Percentiles rank a stretch among this genome's conserved stretches.
Conservation (phyloP, 2,329 filamentous ascomycete genomes). For the Fusarium oligoseptatum region DNA sequence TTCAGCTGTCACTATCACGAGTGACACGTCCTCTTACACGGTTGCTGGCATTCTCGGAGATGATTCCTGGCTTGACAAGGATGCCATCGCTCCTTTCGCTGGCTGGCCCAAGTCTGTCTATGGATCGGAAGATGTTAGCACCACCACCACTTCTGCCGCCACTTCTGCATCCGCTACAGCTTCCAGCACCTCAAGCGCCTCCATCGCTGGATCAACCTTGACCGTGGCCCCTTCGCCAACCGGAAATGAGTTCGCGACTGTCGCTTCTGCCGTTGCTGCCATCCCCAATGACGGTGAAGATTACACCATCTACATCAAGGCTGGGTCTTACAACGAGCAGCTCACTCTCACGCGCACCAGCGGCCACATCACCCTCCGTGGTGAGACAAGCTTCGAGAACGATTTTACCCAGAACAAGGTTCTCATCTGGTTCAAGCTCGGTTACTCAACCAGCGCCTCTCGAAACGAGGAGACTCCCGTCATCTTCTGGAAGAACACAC, state of each 20-base stretch:
- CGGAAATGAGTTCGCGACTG: conserved; percentile 55
- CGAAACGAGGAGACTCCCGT: conserved; percentile 59
- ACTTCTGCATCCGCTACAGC: conserved; percentile 14
- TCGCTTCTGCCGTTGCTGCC: conserved; percentile 59
- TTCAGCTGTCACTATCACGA: conserved; percentile 43
- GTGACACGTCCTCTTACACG: conserved; percentile 65
- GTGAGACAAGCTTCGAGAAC: conserved; percentile 39
- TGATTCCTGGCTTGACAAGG: conserved; percentile 49
- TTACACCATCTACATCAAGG: conserved; percentile 43
- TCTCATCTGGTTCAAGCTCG: conserved; percentile 35
- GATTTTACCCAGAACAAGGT: conserved; percentile 42
- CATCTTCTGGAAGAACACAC: conserved; percentile 58
- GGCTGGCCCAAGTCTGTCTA: conserved; percentile 49
- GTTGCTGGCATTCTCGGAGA: conserved; percentile 52
- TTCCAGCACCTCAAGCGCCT: conserved; percentile 15
- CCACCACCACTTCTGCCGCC: conserved; percentile 13
- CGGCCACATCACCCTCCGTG: conserved; percentile 36
- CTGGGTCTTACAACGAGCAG: conserved; percentile 42
- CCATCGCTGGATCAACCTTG: conserved; percentile 15
- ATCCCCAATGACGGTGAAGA: conserved; percentile 47
- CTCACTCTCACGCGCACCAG: conserved; percentile 29
- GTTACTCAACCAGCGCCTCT: conserved; percentile 52
- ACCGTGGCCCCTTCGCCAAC: conserved; percentile 52
- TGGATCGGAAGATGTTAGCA: not conserved
- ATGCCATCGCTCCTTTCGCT: conserved; percentile 46